Evolutionary conservation across 169 alveolate species (phyloP).

Genomic region (Blepharisma undulans): DNA sequence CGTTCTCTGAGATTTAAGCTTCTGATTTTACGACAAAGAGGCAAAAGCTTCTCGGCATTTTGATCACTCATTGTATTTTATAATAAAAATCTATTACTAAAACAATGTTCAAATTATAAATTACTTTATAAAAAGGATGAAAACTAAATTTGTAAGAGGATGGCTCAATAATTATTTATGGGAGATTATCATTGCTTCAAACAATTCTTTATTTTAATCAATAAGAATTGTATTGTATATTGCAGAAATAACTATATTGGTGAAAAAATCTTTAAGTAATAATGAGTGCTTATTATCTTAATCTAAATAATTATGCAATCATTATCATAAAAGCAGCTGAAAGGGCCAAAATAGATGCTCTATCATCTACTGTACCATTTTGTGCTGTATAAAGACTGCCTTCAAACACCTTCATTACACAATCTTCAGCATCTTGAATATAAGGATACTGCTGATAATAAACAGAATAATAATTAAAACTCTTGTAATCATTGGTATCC

Average conservation of each 20-base stretch:
- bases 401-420: not conserved
- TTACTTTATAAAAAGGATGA: too few species aligned
- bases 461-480: not conserved
- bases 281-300: not conserved
- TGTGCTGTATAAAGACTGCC: not conserved
- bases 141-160: too few species aligned
- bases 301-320: not conserved
- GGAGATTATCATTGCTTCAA: not conserved
- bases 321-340: not conserved
- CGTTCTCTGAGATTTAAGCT: not conserved
- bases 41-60: not conserved
- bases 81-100: too few species aligned
- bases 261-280: not conserved
- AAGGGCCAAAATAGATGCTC: not conserved
- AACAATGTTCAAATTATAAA: too few species aligned
- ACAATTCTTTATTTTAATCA: not conserved
- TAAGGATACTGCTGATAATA: not conserved
- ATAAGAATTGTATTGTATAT: too few species aligned
- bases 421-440: not conserved
- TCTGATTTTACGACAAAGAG: not conserved
- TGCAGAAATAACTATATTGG: not conserved
- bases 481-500: not conserved
- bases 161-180: too few species aligned
- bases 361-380: not conserved
- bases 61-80: not conserved